phyloP scores from a whole-genome alignment of 2,329 filamentous ascomycete genomes.

The Ilyonectria sp. region DNA sequence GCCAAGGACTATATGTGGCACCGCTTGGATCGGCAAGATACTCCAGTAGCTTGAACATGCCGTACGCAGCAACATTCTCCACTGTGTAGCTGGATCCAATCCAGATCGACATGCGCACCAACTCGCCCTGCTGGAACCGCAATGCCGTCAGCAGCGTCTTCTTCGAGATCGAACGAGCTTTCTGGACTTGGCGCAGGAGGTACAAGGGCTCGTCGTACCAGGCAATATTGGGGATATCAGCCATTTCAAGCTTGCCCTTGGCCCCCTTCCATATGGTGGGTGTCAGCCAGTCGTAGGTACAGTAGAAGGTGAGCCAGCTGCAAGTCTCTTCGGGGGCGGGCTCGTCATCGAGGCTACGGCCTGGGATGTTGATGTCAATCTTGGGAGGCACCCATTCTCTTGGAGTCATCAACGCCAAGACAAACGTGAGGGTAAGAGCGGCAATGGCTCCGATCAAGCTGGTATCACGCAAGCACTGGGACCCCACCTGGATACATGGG shows the following conservation, averaged over 20 bases:
- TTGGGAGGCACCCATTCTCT: constrained; percentile 66
- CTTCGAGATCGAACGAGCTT: constrained; percentile 59
- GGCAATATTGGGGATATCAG: constrained; percentile 64
- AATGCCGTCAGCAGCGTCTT: constrained; percentile 63
- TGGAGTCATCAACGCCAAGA: constrained; percentile 62
- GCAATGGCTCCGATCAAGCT: constrained; percentile 54
- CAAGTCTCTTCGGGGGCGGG: constrained; percentile 68
- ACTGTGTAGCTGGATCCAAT: constrained; percentile 55
- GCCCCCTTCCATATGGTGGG: constrained; percentile 64
- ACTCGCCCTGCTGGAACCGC: constrained; percentile 59
- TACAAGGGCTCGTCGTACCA: constrained; percentile 70
- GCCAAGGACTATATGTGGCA: constrained; percentile 63
- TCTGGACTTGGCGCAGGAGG: constrained; percentile 60
- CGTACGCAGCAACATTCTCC: constrained; percentile 68
- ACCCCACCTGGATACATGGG: constrained; percentile 59
- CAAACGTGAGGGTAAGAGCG: constrained; percentile 55
- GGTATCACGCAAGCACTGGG: constrained; percentile 49
- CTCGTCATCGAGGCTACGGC: constrained; percentile 54
- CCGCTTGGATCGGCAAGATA: constrained; percentile 64
- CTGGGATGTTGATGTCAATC: constrained; percentile 56
- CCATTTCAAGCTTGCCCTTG: constrained; percentile 60
- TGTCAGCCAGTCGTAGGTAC: constrained; percentile 67
- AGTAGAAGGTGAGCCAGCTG: constrained; percentile 68
- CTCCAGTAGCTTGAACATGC: constrained; percentile 67
- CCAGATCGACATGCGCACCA: constrained; percentile 63